phyloP scores from a whole-genome alignment of 352 stramenopile genomes.

The Phytophthora ohioensis region DNA sequence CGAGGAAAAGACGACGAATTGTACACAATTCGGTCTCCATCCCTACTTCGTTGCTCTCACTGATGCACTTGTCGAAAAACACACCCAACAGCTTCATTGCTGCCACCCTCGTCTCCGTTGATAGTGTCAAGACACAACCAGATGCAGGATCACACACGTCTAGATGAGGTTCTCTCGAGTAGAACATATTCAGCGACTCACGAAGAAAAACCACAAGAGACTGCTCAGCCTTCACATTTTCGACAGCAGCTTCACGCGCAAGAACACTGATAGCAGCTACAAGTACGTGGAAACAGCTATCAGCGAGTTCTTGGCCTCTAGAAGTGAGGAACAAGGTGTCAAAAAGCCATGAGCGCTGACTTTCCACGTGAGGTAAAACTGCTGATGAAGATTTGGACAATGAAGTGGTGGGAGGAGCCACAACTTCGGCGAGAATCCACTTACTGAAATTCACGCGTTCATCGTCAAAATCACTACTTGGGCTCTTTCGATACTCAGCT shows the following conservation, averaged over 20 bases:
- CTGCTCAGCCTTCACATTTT: constrained; percentile 15
- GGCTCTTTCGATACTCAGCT: constrained; percentile 7
- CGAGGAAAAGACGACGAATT: constrained; percentile 31
- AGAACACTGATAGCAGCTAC: constrained; percentile 34
- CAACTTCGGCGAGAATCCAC: constrained; percentile 45
- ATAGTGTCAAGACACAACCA: constrained; percentile 43
- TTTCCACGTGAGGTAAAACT: constrained; percentile 24
- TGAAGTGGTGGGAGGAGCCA: constrained; percentile 21
- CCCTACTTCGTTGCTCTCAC: neutral
- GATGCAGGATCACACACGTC: constrained; percentile 46
- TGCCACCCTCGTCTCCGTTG: constrained; percentile 21
- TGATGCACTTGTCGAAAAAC: constrained; percentile 40
- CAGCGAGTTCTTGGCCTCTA: constrained; percentile 29
- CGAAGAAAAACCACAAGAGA: constrained; percentile 38
- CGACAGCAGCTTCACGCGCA: constrained; percentile 16
- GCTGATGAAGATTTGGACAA: constrained; percentile 5
- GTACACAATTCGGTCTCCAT: neutral
- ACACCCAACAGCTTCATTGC: constrained; percentile 38
- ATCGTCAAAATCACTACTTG: constrained; percentile 6
- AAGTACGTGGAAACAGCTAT: constrained; percentile 43
- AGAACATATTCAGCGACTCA: constrained; percentile 47
- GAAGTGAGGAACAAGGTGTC: constrained; percentile 61
- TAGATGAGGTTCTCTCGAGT: constrained; percentile 44
- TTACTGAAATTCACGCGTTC: constrained; percentile 35
- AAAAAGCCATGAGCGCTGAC: constrained; percentile 66